Base-by-base conservation (phyloP, 73 alveolate species). In the Paramecium tetraurelia region DNA sequence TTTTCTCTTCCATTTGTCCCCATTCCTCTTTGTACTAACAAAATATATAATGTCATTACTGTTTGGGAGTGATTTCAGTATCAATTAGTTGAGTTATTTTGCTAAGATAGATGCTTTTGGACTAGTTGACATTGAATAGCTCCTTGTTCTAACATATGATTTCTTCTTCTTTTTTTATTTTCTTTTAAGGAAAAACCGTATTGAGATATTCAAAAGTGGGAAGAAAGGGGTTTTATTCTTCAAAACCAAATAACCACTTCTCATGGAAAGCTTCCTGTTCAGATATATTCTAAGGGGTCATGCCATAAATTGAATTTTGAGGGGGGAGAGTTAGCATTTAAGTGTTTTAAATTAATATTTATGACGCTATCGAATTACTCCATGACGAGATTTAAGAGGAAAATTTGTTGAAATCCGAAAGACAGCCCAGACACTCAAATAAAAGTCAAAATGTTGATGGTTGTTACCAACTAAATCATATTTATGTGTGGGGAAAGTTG, bases 51-150 rank as follows among this genome's bases (percentile, higher is more conserved):
- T 14, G 24, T 2, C 27, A 43, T 18, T 80, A 80, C 90, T 40
- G 72, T 21, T 80, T 80, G 22, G 90, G 90, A 44, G 90, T 48
- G 48, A 80, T 80, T 27, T 80, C 90, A 44, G 90, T 80, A 35
- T 80, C 90, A 43, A 80, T 80, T 22, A 80, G 22, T 80, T 40
- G 72, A 9, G 70, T 80, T 40, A 80, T 80, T 46, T 80, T 80
- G 44, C 90, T 80, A 24, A 80, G 72, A 80, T 80, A 80, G 14
- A 80, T 80, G 44, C 90, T 80, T 35, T 80, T 80, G 12, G 90
- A 80, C 18, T 80, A 48, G 72, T 80, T 80, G 75, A 80, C 90
- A 80, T 80, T 80, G 75, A 80, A 80, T 3, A 80, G 76, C 46
- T 80, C 90, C 31, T 80, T 41, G 72, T 80, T 80, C 46, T 80